Evolutionary conservation across 441 rosid species (phyloP), one percentile per base, ranked within the genome.

Genomic region (Eruca vesicaria): DNA sequence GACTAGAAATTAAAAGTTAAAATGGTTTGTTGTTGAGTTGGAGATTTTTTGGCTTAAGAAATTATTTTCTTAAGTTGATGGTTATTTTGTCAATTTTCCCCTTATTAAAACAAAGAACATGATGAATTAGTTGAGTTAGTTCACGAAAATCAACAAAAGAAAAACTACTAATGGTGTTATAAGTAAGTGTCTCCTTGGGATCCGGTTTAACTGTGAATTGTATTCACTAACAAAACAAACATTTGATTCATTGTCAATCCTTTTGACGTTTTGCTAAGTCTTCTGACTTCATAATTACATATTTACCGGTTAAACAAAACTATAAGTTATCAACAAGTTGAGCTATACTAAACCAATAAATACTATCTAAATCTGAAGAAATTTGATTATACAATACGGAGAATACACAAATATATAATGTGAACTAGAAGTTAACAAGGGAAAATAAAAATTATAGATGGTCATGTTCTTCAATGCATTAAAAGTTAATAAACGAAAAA

Each of bases 251-350:
- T 7, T 11, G 9, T 18, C 28, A 9, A 33, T 21, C 15, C 28
- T 20, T 50, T 64, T 72, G 56, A 55, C 57, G 21, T 64, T 73
- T 56, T 56, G 35, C 26, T n/a, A 26, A n/a, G 41, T 67, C 68
- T 68, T 50, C 73, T 61, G 6, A 33, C 18, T 31, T 66, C 60
- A 66, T 41, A 12, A 2, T 50, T 16, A 57, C 58, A 55, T 41
- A 23, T 26, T 1, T 8, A 19, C 56, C 2, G 6, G 52, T 33
- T 53, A 29, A 23, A 14, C 10, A 18, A 9, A 58, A 20, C 26
- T 8, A 63, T 31, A 1, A 23, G 14, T 23, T 9, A 56, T 2
- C 12, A 45, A 60, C 65, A 72, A 68, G 62, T 53, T 72, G 81
- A 53, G 50, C 7, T 72, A 60, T 16, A 72, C 12, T 36, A 63